A percentile compares a stretch with the other conserved stretches of the same genome.
phyloP scores from a whole-genome alignment of 345 rosid genomes.

The Euphorbia lathyris region DNA sequence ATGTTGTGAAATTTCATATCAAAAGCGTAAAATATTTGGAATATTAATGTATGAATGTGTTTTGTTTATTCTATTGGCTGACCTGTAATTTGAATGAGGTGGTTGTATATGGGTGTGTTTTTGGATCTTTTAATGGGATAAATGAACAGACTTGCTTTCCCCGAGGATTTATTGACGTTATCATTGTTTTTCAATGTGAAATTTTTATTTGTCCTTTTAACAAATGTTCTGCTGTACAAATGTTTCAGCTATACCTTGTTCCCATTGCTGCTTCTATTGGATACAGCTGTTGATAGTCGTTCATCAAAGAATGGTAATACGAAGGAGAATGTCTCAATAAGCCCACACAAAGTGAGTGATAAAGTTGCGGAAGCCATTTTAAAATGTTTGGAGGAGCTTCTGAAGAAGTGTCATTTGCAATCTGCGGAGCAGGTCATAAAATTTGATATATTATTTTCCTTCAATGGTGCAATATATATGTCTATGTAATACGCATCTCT shows the following conservation, averaged over 20 bases:
- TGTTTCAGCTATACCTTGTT: conserved; percentile 72
- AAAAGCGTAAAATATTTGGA: too few species aligned
- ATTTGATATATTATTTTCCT: neutral
- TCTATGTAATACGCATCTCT: neutral
- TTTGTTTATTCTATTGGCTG: too few species aligned
- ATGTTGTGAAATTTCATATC: too few species aligned
- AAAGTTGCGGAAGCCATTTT: conserved; percentile 74
- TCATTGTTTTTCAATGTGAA: neutral
- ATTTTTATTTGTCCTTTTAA: neutral
- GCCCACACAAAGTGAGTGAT: conserved; percentile 55
- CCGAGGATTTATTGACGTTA: too few species aligned
- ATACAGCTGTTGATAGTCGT: conserved; percentile 62
- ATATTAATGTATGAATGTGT: too few species aligned
- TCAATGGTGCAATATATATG: neutral
- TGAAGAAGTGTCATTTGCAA: conserved; percentile 53
- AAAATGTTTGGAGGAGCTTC: conserved; percentile 78
- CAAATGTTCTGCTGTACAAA: neutral
- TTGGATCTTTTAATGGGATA: too few species aligned
- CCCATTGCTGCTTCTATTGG: conserved; percentile 78
- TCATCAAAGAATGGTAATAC: conserved; percentile 28
- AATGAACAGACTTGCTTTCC: too few species aligned
- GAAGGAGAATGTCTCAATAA: conserved; percentile 14
- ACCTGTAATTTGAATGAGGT: too few species aligned
- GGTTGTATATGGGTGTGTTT: too few species aligned
- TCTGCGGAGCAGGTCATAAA: conserved; percentile 68